Base-by-base conservation (phyloP, 1,139 yeast species). In the Blastobotrys raffinosifermentans region DNA sequence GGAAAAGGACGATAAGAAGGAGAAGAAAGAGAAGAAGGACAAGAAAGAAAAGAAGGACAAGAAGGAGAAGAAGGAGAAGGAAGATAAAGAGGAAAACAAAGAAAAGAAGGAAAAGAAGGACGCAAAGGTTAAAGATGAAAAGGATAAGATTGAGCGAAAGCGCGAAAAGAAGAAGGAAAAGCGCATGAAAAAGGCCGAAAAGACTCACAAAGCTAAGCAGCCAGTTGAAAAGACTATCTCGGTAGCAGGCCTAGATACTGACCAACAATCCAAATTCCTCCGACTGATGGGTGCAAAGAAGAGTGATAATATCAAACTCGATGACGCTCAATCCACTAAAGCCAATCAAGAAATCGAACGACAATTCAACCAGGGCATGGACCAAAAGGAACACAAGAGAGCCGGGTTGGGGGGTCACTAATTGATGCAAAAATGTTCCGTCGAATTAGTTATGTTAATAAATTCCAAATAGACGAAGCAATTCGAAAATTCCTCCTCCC, bases 401-500 rank as follows among this genome's bases (percentile, higher is more conserved):
- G 41, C 47, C 1, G 55, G 55, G 1, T 37, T 51, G 15, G 55
- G 55, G 2, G 48, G 41, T 2, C 27, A 22, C 3, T 31, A 19
- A 26, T 17, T 31, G 31, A 23, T 32, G 25, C 21, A 25, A 13
- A 13, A 16, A 3, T 8, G 14, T 17, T 3, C n/a, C 8, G n/a
- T 16, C 19, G 17, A 8, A 5, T 25, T n/a, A 17, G 8, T 14
- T 6, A 19, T 13, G 11, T 41, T 47, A 53, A 37, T 48, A 46
- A 14, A 50, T 20, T n/a, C 57, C 57, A 16, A 61, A 37, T 30
- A 61, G 36, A 34, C 51, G 43, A 21, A 84, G 47, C 37, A 86
- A 50, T 59, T 86, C 94, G 35, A 87, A 68, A 9, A 84, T 47
- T 44, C 91, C 94, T 49, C 95, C 94, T 43, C 96, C 96, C 46